Evolutionary conservation across 176 grass and related monocot species (phyloP).

Genomic region (Raddia guianensis): DNA sequence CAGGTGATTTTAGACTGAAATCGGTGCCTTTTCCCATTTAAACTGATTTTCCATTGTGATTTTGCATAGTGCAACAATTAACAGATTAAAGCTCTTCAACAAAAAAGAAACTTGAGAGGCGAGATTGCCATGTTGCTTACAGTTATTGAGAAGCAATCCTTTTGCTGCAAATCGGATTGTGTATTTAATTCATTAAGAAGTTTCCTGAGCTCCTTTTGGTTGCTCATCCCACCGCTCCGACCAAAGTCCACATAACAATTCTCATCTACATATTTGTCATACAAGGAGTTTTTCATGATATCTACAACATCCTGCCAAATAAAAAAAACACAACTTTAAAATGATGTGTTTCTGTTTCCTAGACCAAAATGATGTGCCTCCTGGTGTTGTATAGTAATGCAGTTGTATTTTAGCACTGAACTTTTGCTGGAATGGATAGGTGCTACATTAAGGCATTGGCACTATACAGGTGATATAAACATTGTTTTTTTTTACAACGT

Average conservation of each 20-base stretch:
- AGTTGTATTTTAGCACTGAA: neutral
- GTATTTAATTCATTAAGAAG: constrained; percentile 66
- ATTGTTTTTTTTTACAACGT: too few species aligned
- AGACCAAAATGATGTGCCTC: neutral
- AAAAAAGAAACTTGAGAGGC: neutral
- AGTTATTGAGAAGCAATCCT: constrained; percentile 68
- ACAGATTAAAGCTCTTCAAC: neutral
- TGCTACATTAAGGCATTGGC: neutral
- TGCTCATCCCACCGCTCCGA: constrained; percentile 86
- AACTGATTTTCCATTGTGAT: neutral
- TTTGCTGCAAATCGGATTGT: constrained; percentile 69
- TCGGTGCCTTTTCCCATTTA: neutral
- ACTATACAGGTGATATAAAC: neutral
- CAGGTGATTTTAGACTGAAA: constrained; percentile 1
- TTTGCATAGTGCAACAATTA: constrained; percentile 1
- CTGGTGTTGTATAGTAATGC: neutral
- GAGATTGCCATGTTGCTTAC: constrained; percentile 46
- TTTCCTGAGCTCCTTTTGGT: constrained; percentile 14
- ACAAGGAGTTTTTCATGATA: constrained; percentile 77
- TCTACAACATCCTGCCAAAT: constrained; percentile 66
- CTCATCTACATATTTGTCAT: constrained; percentile 91
- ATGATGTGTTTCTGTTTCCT: neutral
- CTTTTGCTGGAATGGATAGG: neutral
- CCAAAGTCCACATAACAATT: constrained; percentile 67
- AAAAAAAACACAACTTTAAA: constrained; percentile 42